phyloP scores from a whole-genome alignment of 352 stramenopile genomes.

The Phytophthora fragariae region DNA sequence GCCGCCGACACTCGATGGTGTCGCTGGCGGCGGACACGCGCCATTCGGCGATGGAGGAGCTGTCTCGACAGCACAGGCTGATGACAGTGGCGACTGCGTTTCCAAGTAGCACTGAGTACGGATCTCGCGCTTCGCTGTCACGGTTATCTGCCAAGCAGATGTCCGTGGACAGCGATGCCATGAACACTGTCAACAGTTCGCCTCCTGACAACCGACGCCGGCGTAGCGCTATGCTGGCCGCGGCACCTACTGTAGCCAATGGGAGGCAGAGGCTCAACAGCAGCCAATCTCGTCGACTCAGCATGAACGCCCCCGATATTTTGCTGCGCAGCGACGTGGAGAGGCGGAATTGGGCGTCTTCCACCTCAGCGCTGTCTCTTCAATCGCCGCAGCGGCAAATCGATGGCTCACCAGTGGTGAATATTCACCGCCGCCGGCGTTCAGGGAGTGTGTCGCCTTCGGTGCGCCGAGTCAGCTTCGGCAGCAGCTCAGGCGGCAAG shows the following conservation, averaged over 20 bases:
- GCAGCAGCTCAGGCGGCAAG: slow-evolving; percentile 30
- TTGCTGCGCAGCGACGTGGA: slow-evolving; percentile 56
- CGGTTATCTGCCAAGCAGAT: slow-evolving; percentile 37
- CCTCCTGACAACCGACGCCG: slow-evolving; percentile 30
- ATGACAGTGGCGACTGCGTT: slow-evolving; percentile 27
- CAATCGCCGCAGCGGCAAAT: slow-evolving; percentile 42
- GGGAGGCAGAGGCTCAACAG: background rate
- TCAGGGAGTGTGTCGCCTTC: slow-evolving; percentile 29
- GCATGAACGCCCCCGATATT: slow-evolving; percentile 45
- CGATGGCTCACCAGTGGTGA: slow-evolving; percentile 34
- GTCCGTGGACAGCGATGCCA: slow-evolving; percentile 29
- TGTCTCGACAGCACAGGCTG: slow-evolving; percentile 29
- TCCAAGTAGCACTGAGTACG: slow-evolving; percentile 13
- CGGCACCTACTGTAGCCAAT: background rate
- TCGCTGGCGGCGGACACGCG: slow-evolving; percentile 29
- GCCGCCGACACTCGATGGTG: slow-evolving; percentile 38
- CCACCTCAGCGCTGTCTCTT: slow-evolving; percentile 52
- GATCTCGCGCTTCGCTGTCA: slow-evolving; percentile 11
- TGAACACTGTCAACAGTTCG: slow-evolving; percentile 42
- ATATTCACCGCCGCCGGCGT: slow-evolving; percentile 22
- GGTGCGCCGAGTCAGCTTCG: slow-evolving; percentile 30
- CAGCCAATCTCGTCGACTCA: slow-evolving; percentile 20
- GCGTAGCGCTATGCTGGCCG: slow-evolving; percentile 33
- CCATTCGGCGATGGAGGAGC: slow-evolving; percentile 30
- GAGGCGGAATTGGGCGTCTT: slow-evolving; percentile 52